These are phyloP conservation scores for Fusarium bactridioides DNA, from an alignment of 2,329 filamentous ascomycete species.

Conservation along the genomic window DNA sequence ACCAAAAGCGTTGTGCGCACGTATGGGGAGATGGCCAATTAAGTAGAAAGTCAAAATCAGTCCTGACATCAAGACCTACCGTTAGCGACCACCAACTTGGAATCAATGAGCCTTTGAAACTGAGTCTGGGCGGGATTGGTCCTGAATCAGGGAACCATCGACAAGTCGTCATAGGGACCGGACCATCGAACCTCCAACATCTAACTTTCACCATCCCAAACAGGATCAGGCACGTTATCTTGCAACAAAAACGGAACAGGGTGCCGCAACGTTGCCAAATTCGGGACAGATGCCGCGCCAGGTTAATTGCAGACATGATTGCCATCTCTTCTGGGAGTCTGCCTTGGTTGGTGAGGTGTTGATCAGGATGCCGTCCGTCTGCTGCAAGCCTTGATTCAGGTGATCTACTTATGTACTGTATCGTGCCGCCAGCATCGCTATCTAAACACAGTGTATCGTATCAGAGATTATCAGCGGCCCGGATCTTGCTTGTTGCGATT, in stretches of 20 bases:
- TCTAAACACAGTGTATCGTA: not conserved
- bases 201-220: constrained; percentile 8
- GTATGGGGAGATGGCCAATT: constrained; percentile 1
- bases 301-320: constrained; percentile 9
- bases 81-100: constrained; percentile 14
- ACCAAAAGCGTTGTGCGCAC: not conserved
- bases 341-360: constrained; percentile 22
- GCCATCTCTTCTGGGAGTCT: not conserved
- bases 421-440: not conserved
- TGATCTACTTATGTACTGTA: constrained; percentile 4
- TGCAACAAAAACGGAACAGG: constrained; percentile 7
- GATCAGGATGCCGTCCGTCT: constrained; percentile 18
- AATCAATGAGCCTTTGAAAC: constrained; percentile 18
- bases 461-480: constrained; percentile 7
- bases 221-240: not conserved
- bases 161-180: constrained; percentile 26
- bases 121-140: constrained; percentile 8
- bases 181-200: constrained; percentile 1
- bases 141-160: constrained; percentile 27
- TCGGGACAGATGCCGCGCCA: constrained; percentile 20
- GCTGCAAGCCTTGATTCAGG: not conserved
- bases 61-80: constrained; percentile 18
- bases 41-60: not conserved
- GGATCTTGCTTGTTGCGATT: constrained; percentile 29
- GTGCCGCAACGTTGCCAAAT: constrained; percentile 7